Evolutionary conservation across 768 basidiomycete species (phyloP).

Genomic region (Cystofilobasidium ferigula): DNA sequence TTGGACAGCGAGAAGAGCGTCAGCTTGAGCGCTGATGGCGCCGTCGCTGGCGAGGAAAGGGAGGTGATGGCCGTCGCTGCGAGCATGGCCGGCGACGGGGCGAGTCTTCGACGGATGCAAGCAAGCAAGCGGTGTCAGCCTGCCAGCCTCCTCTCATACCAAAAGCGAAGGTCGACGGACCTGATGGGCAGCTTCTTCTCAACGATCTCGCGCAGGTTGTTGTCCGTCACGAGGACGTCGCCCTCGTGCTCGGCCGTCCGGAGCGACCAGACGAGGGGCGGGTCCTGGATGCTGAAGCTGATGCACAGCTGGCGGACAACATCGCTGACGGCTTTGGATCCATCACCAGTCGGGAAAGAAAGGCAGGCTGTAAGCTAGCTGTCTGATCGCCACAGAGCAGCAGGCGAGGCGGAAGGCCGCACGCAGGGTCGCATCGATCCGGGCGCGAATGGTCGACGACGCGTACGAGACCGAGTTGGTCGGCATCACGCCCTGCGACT

Average conservation of each 20-base stretch:
- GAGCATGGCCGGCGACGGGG: constrained; percentile 57
- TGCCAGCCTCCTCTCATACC: not conserved
- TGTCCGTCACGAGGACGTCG: constrained; percentile 74
- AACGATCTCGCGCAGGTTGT: constrained; percentile 72
- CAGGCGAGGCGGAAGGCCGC: too few relatives aligned
- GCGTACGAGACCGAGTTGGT: not conserved
- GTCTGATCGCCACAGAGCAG: too few relatives aligned
- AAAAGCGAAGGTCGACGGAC: constrained; percentile 42
- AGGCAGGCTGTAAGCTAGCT: too few relatives aligned
- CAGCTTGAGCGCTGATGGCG: constrained; percentile 45
- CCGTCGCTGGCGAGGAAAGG: constrained; percentile 3
- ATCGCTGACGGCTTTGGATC: constrained; percentile 1
- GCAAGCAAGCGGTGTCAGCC: not conserved
- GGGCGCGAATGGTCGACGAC: not conserved
- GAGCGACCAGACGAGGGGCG: constrained; percentile 13
- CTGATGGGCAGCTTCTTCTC: constrained; percentile 65
- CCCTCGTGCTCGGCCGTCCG: constrained; percentile 42
- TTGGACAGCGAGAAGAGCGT: constrained; percentile 70
- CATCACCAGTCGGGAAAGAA: not conserved
- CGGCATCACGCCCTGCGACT: not conserved
- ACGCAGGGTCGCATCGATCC: constrained; percentile 19
- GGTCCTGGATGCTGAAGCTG: constrained; percentile 8
- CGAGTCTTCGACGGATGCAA: constrained; percentile 48
- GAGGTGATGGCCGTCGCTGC: not conserved
- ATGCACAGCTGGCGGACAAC: constrained; percentile 20